A percentile compares a stretch with the other conserved stretches of the same genome.
phyloP scores from a whole-genome alignment of 495 filamentous ascomycete genomes.

The Trichocladium antarcticum region DNA sequence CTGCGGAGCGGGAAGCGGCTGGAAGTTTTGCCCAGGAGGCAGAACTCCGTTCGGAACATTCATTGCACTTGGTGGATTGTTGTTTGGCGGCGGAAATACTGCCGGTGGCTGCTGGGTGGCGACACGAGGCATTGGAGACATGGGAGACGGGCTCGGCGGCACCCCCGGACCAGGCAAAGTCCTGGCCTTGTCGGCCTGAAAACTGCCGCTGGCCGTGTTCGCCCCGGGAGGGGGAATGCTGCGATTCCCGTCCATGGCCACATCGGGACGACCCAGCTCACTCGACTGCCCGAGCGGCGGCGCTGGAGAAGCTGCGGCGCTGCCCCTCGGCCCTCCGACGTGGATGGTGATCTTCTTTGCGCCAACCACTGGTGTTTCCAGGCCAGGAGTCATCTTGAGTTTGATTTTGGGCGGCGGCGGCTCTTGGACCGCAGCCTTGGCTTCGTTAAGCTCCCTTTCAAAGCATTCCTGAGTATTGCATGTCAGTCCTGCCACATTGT shows the following conservation, averaged over 20 bases:
- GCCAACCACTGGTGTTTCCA: conserved; percentile 26
- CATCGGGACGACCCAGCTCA: conserved; percentile 23
- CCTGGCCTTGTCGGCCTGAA: conserved; percentile 33
- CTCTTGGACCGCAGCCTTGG: conserved; percentile 52
- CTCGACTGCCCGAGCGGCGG: conserved; percentile 35
- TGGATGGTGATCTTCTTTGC: conserved; percentile 46
- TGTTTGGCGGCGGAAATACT: conserved; percentile 18
- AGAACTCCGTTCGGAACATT: conserved; percentile 11
- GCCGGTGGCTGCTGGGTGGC: conserved; percentile 31
- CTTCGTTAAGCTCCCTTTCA: conserved; percentile 51
- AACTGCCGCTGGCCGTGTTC: conserved; percentile 17
- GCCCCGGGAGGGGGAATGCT: conserved; percentile 14
- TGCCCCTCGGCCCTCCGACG: conserved; percentile 40
- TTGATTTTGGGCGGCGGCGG: conserved; percentile 65
- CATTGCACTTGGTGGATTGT: conserved; percentile 25
- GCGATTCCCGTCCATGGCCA: conserved; percentile 18
- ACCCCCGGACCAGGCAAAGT: conserved; percentile 35
- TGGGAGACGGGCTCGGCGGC: conserved; percentile 40
- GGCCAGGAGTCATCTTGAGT: conserved; percentile 47
- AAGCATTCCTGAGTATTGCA: conserved; percentile 45
- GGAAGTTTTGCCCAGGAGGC: conserved; percentile 3
- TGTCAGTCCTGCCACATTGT: neutral
- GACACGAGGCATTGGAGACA: conserved; percentile 35
- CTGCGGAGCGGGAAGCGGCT: conserved; percentile 22
- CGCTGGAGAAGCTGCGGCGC: conserved; percentile 44